Evolutionary conservation across 208 protist genomes (phyloP), one percentile per base, ranked within the genome.

Genomic region (Blechomonas ayalai): DNA sequence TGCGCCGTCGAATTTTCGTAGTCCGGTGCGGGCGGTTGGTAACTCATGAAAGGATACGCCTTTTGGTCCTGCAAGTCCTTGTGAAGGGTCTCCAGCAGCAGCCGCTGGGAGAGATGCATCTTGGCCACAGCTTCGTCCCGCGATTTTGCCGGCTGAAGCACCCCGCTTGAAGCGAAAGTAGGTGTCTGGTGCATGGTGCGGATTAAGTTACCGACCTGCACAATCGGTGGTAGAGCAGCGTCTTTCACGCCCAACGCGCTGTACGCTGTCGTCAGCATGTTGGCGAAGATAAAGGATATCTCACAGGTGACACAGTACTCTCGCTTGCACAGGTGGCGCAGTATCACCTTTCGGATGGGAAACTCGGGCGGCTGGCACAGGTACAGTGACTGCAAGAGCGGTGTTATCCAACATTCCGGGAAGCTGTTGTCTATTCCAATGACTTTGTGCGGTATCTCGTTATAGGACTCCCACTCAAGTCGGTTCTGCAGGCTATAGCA

Each of bases 281-380:
- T 94, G 24, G 78, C 45, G 52, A 93, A 94, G 55, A 90, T 61
- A 55, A 90, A 85, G 26, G 76, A 59, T 8, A 82, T 74, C 58
- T 94, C 78, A 66, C 81, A 94, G n/a, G 85, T 82, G 47, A 94
- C 59, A 47, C 81, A 94, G 54, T 81, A 94, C 62, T 89, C 75
- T 1, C 70, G 67, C 25, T 48, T 62, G 70, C 82, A 90, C n/a
- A 94, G 42, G 47, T 94, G 81, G 13, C 67, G 66, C 33, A 94
- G 26, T 35, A 94, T 62, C 19, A 85, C 78, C 42, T 73, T 80
- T 29, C 85, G 76, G 28, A 94, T 67, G 22, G 85, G 81, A 45
- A 73, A 94, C 49, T 87, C 68, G 0, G 77, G 81, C 5, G 81
- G 67, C 52, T 90, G 80, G 54, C 81, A 90, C 23, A 89, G 65